Conservation (phyloP, 768 basidiomycete species). For the Lentinula aciculospora region DNA sequence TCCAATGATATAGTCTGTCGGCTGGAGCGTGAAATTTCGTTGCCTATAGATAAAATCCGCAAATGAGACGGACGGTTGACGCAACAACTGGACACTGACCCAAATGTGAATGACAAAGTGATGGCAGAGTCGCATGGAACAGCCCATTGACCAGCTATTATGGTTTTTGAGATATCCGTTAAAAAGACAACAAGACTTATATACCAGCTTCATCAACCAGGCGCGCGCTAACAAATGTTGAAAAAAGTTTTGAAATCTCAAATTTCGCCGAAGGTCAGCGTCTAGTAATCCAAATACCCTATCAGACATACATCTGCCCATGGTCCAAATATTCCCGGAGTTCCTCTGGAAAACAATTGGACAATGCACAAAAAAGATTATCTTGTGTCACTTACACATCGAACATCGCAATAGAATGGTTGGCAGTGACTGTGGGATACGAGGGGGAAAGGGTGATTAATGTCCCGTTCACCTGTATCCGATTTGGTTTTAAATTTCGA, state of each 20-base stretch:
- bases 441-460: conserved; percentile 51
- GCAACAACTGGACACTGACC: conserved; percentile 33
- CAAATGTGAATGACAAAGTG: conserved; percentile 63
- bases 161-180: not conserved
- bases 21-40: conserved; percentile 56
- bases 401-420: conserved; percentile 60
- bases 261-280: conserved; percentile 7
- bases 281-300: not conserved
- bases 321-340: conserved; percentile 70
- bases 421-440: conserved; percentile 50
- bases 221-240: conserved; percentile 56
- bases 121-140: conserved; percentile 62
- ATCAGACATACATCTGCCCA: conserved; percentile 58
- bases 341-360: conserved; percentile 40
- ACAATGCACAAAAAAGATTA: not conserved
- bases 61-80: not conserved
- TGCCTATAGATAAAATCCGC: conserved; percentile 21
- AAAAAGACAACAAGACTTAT: not conserved
- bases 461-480: conserved; percentile 50
- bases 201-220: conserved; percentile 58
- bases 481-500: too few relatives aligned
- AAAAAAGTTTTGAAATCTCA: conserved; percentile 64
- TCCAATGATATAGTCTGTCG: conserved; percentile 75
- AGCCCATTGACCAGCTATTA: conserved; percentile 63
- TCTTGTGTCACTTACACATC: conserved; percentile 57